These are phyloP conservation scores for Lipomyces oligophaga DNA, from an alignment of 805 yeast species.

Conservation along the genomic window DNA sequence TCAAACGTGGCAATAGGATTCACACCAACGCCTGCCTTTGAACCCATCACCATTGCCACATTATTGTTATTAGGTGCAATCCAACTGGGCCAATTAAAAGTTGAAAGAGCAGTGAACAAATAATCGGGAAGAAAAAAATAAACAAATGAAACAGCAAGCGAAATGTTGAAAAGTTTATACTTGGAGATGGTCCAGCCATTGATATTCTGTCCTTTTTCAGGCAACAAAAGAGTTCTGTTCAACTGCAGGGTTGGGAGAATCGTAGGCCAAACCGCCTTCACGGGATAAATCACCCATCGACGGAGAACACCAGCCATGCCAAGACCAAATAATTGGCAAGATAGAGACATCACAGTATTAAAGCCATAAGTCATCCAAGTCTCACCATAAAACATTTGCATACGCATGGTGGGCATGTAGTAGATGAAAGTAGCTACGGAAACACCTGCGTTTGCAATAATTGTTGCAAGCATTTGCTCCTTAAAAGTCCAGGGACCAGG, in stretches of 20 bases:
- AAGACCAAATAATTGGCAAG: slow-evolving; percentile 63
- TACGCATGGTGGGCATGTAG: slow-evolving; percentile 1
- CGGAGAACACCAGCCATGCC: slow-evolving; percentile 62
- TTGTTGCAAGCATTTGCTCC: slow-evolving; percentile 58
- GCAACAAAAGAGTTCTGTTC: slow-evolving; percentile 14
- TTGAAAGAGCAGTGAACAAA: slow-evolving; percentile 56
- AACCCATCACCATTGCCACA: slow-evolving; percentile 66
- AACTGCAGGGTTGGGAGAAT: slow-evolving; percentile 51
- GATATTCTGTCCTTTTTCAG: slow-evolving; percentile 36
- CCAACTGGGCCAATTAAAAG: slow-evolving; percentile 62
- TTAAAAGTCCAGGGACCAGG: slow-evolving; percentile 59
- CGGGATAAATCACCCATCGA: slow-evolving; percentile 57
- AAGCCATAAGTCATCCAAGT: slow-evolving; percentile 43
- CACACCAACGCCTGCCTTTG: slow-evolving; percentile 58
- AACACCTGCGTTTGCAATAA: slow-evolving; percentile 31
- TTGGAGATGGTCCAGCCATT: slow-evolving; percentile 60
- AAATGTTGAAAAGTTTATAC: slow-evolving; percentile 46
- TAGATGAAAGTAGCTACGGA: not conserved
- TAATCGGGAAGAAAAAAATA: slow-evolving; percentile 63
- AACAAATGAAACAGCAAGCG: slow-evolving; percentile 42
- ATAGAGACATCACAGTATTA: slow-evolving; percentile 48
- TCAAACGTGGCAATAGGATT: slow-evolving; percentile 62
- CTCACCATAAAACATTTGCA: slow-evolving; percentile 5
- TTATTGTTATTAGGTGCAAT: slow-evolving; percentile 53
- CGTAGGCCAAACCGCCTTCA: slow-evolving; percentile 65